Conservation (phyloP, 2,329 filamentous ascomycete species). For the Aspergillus pseudonomiae region DNA sequence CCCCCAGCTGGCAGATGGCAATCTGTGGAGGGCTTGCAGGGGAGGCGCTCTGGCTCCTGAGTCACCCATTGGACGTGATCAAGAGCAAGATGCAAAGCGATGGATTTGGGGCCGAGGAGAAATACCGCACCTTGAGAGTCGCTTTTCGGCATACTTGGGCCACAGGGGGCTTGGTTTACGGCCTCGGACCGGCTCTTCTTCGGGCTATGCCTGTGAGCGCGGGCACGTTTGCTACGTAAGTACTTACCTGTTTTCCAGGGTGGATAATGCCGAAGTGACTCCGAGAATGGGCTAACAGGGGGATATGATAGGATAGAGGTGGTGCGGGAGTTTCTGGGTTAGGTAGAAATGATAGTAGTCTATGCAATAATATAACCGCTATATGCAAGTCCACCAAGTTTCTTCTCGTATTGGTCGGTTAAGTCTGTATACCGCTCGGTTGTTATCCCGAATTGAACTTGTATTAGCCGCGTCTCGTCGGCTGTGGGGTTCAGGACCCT, state of each 20-base stretch:
- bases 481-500: background rate
- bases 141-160: slow-evolving; percentile 79
- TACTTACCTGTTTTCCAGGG: background rate
- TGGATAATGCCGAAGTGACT: background rate
- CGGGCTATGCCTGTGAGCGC: slow-evolving; percentile 94
- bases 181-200: slow-evolving; percentile 83
- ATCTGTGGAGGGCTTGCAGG: slow-evolving; percentile 90
- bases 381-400: too few relatives aligned
- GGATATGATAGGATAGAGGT: background rate
- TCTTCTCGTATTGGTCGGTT: background rate
- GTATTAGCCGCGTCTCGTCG: background rate
- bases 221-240: slow-evolving; percentile 79
- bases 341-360: background rate
- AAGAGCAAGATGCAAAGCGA: slow-evolving; percentile 99
- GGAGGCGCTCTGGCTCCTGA: slow-evolving; percentile 85
- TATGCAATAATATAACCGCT: background rate
- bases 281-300: background rate
- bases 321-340: background rate
- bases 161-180: slow-evolving; percentile 76
- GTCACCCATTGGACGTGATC: slow-evolving; percentile 91
- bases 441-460: background rate
- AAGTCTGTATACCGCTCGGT: background rate
- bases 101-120: slow-evolving; percentile 70
- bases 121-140: slow-evolving; percentile 77
- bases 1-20: slow-evolving; percentile 78